phyloP scores from a whole-genome alignment of 768 basidiomycete genomes.

The Clitopilus hobsonii region DNA sequence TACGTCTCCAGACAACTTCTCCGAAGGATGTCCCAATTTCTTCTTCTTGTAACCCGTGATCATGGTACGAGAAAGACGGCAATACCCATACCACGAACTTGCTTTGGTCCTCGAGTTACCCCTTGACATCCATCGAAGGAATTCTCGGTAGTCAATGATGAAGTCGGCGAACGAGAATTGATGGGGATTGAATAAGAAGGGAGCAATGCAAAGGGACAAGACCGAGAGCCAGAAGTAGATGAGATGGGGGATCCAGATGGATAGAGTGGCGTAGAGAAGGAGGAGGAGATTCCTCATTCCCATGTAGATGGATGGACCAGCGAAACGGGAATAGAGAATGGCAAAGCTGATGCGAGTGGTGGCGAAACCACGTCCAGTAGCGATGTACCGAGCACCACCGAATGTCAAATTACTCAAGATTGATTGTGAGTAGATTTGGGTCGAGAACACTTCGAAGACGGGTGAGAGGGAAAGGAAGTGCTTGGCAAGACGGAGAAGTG shows the following conservation, averaged over 20 bases:
- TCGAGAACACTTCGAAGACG: conserved; percentile 98
- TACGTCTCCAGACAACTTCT: conserved; percentile 92
- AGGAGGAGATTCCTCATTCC: conserved; percentile 92
- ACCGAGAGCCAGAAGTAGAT: conserved; percentile 99
- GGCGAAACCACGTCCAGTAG: conserved; percentile 98
- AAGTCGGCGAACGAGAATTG: conserved; percentile 97
- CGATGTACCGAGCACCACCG: conserved; percentile 98
- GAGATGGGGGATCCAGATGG: conserved; percentile 90
- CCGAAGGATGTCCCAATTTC: conserved; percentile 94
- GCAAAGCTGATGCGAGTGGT: conserved; percentile 95
- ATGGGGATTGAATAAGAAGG: conserved; percentile 99
- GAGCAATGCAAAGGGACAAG: conserved; percentile 89
- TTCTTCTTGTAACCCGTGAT: conserved; percentile 99
- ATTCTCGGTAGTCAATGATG: conserved; percentile 98
- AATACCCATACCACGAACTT: conserved; percentile 99
- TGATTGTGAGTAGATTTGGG: conserved; percentile 96
- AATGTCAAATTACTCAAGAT: conserved; percentile 96
- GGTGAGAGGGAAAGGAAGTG: conserved; percentile 97
- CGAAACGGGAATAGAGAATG: conserved; percentile 97
- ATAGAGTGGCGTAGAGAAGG: conserved; percentile 85
- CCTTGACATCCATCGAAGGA: conserved; percentile 98
- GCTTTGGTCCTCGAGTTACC: conserved; percentile 96
- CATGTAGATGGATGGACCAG: conserved; percentile 99
- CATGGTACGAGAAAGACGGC: conserved; percentile 93
- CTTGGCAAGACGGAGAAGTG: conserved; percentile 88